Evolutionary conservation across 129 eudicot genomes (phyloP).

Genomic region (Calendula officinalis): DNA sequence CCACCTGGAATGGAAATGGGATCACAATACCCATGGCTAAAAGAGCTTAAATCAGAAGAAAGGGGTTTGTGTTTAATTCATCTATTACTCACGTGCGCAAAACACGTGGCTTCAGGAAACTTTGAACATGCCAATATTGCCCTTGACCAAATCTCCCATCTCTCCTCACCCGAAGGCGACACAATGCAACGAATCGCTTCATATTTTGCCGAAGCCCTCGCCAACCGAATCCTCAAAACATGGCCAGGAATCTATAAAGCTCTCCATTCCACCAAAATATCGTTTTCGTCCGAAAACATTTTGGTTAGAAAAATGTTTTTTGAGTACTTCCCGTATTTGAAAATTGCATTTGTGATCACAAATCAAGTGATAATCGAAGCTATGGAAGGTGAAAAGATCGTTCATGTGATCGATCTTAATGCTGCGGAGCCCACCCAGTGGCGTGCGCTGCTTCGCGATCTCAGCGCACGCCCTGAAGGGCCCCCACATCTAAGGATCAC

Average conservation of each 20-base stretch:
- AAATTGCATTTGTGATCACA: slow-evolving; percentile 73
- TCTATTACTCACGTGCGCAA: slow-evolving; percentile 78
- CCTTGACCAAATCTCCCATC: slow-evolving; percentile 95
- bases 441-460: slow-evolving; percentile 81
- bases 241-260: slow-evolving; percentile 96
- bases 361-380: slow-evolving; percentile 93
- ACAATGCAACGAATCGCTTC: slow-evolving; percentile 97
- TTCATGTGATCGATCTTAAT: slow-evolving; percentile 79
- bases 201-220: slow-evolving; percentile 84
- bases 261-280: slow-evolving; percentile 57
- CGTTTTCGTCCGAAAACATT: slow-evolving; percentile 55
- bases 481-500: slow-evolving; percentile 96
- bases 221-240: slow-evolving; percentile 72
- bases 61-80: slow-evolving; percentile 89
- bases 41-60: slow-evolving; percentile 95
- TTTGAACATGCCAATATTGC: slow-evolving; percentile 88
- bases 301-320: slow-evolving; percentile 69
- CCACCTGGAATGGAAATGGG: slow-evolving; percentile 61
- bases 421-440: slow-evolving; percentile 88
- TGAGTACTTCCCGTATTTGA: slow-evolving; percentile 81
- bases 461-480: slow-evolving; percentile 97
- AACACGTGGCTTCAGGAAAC: slow-evolving; percentile 82
- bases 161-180: slow-evolving; percentile 91
- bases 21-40: slow-evolving; percentile 81
- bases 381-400: slow-evolving; percentile 98